Evolutionary conservation across 148 eudicot species (phyloP), one percentile per base, ranked within the genome.

Genomic region (Pouteria glomerata): DNA sequence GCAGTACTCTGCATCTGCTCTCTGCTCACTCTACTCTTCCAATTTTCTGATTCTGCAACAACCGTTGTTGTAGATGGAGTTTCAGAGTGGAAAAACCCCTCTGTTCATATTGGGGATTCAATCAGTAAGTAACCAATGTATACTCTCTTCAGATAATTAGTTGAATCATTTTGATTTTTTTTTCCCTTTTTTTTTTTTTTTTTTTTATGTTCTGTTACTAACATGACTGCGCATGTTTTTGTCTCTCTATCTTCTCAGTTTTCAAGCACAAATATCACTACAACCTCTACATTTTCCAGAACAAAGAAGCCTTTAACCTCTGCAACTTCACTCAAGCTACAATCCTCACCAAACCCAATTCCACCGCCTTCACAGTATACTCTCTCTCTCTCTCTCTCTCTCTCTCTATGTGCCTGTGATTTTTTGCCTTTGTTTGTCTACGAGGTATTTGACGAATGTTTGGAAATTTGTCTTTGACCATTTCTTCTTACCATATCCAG

Each of bases 251-350:
- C 70, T 67, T 19, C 3, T 11, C 82, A 93, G 97, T 93, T 73
- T 90, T 93, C 83, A 88, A 85, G 92, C 89, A 84, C 86, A 87
- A 84, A 83, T 53, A 87, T 70, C 39, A 90, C 73, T 84, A 85
- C 87, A 84, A 78, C 21, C 85, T 93, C 37, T 93, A 85, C 88
- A 90, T 93, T 76, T 93, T 93, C 85, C 75, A 82, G 82, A 90
- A 70, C 74, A 78, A 73, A 65, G 72, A 69, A 51, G 95, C 92
- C 44, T 93, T 85, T 78, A 76, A 77, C 29, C 48, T 76, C 50
- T 93, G 98, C 85, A 87, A 93, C 75, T 90, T 93, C 84, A 83
- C 87, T 79, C 89, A 81, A 83, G 94, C 98, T 66, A 83, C 87
- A 27, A 85, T 83, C 58, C 91, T 93, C 52, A 82, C 94, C 50